phyloP scores from a whole-genome alignment of 2,329 filamentous ascomycete genomes.

The Proliferodiscus dingleyae region DNA sequence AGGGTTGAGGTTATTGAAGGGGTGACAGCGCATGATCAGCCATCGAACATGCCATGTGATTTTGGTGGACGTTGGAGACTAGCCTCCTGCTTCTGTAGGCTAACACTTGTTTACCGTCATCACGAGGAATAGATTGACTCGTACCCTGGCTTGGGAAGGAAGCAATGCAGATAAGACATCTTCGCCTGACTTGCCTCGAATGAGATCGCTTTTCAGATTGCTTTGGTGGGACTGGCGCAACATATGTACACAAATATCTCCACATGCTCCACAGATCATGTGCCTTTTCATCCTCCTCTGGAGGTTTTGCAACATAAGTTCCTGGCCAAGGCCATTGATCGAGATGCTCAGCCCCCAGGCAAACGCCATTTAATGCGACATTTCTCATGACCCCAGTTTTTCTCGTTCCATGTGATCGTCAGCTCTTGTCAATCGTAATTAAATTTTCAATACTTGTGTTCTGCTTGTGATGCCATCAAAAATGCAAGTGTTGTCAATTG shows the following conservation, averaged over 20 bases:
- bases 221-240: conserved; percentile 14
- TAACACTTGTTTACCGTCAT: no score
- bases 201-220: conserved; percentile 13
- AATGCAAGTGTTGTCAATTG: conserved; percentile 65
- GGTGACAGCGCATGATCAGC: no score
- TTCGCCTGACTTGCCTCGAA: conserved; percentile 6
- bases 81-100: no score
- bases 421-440: conserved; percentile 7
- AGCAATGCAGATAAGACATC: no score
- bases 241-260: conserved; percentile 3
- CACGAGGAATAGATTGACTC: no score
- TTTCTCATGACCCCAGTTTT: conserved; percentile 2
- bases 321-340: conserved; percentile 5
- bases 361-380: conserved; percentile 17
- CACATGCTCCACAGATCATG: conserved; percentile 12
- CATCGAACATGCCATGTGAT: no score
- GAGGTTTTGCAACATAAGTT: conserved; percentile 10
- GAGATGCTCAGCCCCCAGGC: conserved; percentile 8
- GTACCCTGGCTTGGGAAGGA: no score
- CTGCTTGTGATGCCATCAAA: conserved; percentile 58
- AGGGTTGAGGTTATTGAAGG: no score
- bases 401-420: background rate
- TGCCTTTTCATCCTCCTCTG: background rate
- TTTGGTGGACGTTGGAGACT: no score
- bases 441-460: conserved; percentile 28